Base-by-base conservation (phyloP, 805 yeast genomes). In the Blastobotrys muscicola region DNA sequence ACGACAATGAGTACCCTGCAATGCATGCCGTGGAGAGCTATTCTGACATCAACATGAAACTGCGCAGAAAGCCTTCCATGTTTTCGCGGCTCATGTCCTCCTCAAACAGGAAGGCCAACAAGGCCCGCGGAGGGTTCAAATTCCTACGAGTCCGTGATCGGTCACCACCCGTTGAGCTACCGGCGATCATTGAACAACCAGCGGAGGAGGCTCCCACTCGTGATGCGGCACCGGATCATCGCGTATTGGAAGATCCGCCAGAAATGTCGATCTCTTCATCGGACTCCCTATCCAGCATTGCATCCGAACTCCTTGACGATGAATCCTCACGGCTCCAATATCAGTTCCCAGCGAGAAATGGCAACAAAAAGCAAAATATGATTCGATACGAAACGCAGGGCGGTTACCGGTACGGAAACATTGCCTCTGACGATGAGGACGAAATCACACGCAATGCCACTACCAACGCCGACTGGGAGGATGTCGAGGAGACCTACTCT, bases 341-440 rank as follows among this genome's bases (percentile, higher is more conserved):
- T 13, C 37, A 34, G 23, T 34, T 34, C 37, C 37, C 37, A 34
- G 37, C 8, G n/a, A 34, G 37, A 34, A 11, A 20, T 20, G 26
- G 26, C 26, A 4, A 20, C 26, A 20, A 20, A 20, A 20, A 20
- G 26, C 26, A 20, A 20, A 20, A 20, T 6, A 20, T 20, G 26
- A 20, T 20, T 20, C 26, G 26, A 4, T 20, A 20, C 26, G 26
- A 20, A 6, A 20, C 26, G 26, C 26, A 20, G 26, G 26, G 26
- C 26, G 26, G 26, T 6, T 20, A 20, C 15, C 44, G 36, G 10
- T 35, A 44, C 14, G 47, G 50, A 4, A 50, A 44, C 31, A 26
- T 50, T 26, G 54, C 52, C 11, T 45, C 51, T 7, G 51, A 45
- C 31, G 45, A 43, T 38, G 45, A 44, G 33, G 47, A 43, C 23